Conservation (phyloP, 1,139 yeast species). For the Hemisphaericaspora xylanilytica region DNA sequence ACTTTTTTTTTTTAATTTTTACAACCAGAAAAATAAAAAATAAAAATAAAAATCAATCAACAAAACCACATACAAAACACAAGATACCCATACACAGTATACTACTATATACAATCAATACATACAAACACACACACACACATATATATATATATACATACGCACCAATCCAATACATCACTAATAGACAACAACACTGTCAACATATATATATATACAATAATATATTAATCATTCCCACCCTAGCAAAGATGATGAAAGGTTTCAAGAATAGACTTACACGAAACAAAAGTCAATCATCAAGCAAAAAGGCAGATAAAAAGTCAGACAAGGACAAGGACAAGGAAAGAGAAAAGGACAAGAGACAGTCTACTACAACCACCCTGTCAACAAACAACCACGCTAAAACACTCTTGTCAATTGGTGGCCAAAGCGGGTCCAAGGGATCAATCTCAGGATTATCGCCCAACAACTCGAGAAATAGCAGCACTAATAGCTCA, state of each 20-base stretch:
- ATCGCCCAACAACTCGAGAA: constrained; percentile 21
- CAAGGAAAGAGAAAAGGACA: constrained; percentile 22
- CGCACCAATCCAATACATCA: too few species aligned
- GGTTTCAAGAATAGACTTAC: constrained; percentile 51
- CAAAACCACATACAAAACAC: too few species aligned
- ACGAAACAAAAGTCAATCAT: constrained; percentile 40
- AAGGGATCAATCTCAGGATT: constrained; percentile 27
- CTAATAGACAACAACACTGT: too few species aligned
- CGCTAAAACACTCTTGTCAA: constrained; percentile 25
- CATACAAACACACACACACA: constrained; percentile 1
- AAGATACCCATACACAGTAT: not conserved
- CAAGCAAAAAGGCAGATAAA: constrained; percentile 35
- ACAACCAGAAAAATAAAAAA: too few species aligned
- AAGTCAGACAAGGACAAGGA: constrained; percentile 24
- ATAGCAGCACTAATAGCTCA: constrained; percentile 32
- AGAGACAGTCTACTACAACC: constrained; percentile 14
- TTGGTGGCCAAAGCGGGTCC: constrained; percentile 20
- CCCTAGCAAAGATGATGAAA: constrained; percentile 42
- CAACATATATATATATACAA: too few species aligned
- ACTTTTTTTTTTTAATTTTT: too few species aligned
- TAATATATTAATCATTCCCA: too few species aligned
- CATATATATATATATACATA: too few species aligned
- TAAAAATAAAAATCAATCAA: too few species aligned
- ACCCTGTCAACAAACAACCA: constrained; percentile 16
- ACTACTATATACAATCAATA: not conserved